phyloP scores from a whole-genome alignment of 768 basidiomycete genomes.

The Mycena venus region DNA sequence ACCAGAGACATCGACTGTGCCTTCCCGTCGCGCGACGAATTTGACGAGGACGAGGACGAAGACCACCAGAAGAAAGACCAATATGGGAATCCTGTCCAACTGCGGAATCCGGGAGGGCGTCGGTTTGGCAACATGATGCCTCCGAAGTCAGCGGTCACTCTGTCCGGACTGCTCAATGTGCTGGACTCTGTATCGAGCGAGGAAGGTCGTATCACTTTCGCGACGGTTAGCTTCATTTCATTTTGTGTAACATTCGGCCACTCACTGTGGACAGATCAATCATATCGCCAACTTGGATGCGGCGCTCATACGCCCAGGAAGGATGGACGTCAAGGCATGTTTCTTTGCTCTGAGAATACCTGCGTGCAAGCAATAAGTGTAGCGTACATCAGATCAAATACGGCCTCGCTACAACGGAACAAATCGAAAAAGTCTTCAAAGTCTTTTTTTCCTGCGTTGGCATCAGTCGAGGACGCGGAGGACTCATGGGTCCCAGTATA shows the following conservation, averaged over 20 bases:
- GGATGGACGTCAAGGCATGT: constrained; percentile 28
- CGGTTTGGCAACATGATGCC: neutral
- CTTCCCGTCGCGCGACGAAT: constrained; percentile 16
- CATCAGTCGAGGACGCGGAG: neutral
- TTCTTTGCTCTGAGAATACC: too few relatives aligned
- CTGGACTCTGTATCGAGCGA: constrained; percentile 20
- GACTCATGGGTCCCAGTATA: neutral
- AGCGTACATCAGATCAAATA: constrained; percentile 20
- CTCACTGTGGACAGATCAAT: neutral
- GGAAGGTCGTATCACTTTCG: constrained; percentile 22
- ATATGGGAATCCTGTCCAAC: neutral
- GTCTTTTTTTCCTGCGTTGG: constrained; percentile 20
- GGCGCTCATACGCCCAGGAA: constrained; percentile 25
- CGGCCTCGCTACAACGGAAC: constrained; percentile 8
- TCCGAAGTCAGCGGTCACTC: neutral
- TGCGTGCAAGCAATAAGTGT: neutral
- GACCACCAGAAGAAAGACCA: constrained; percentile 13
- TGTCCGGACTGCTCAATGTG: constrained; percentile 18
- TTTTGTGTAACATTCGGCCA: neutral
- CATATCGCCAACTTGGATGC: constrained; percentile 29
- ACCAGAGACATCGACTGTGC: constrained; percentile 23
- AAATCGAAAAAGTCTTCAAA: constrained; percentile 25
- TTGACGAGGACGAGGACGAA: constrained; percentile 15
- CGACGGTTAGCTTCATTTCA: constrained; percentile 1
- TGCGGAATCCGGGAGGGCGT: neutral